Evolutionary conservation across 2,329 filamentous ascomycete species (phyloP).

Genomic region (Clarireedia sp.): DNA sequence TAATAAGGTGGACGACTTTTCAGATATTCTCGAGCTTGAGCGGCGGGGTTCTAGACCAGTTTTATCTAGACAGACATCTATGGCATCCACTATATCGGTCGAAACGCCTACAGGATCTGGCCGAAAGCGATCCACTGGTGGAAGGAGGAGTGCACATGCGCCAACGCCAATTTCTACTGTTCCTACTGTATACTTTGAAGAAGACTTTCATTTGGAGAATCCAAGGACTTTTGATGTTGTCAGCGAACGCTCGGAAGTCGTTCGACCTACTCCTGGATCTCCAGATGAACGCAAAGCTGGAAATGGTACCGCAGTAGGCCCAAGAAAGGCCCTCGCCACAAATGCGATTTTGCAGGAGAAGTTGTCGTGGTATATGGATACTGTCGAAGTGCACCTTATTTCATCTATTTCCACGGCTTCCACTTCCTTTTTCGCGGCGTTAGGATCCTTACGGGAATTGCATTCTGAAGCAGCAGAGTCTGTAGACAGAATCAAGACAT

Average conservation of each 20-base stretch:
- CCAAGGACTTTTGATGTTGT: slow-evolving; percentile 94
- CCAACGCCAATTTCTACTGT: slow-evolving; percentile 88
- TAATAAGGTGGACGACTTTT: slow-evolving; percentile 32
- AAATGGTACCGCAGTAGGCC: slow-evolving; percentile 51
- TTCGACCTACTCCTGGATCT: slow-evolving; percentile 48
- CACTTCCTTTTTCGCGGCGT: slow-evolving; percentile 88
- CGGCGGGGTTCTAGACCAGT: slow-evolving; percentile 19
- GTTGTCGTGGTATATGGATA: slow-evolving; percentile 99
- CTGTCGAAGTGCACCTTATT: slow-evolving; percentile 93
- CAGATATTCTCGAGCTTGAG: slow-evolving; percentile 32
- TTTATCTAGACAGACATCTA: slow-evolving; percentile 33
- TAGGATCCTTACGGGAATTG: slow-evolving; percentile 83
- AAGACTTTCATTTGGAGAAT: slow-evolving; percentile 91
- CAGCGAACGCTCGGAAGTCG: slow-evolving; percentile 92
- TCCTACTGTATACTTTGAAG: slow-evolving; percentile 87
- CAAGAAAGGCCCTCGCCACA: slow-evolving; percentile 82
- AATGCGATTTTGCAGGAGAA: slow-evolving; percentile 98
- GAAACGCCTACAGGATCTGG: slow-evolving; percentile 21
- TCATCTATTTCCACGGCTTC: slow-evolving; percentile 94
- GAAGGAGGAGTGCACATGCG: slow-evolving; percentile 57
- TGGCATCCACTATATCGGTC: slow-evolving; percentile 33
- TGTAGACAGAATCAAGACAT: slow-evolving; percentile 72
- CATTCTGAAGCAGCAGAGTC: slow-evolving; percentile 90
- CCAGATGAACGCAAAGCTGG: slow-evolving; percentile 44
- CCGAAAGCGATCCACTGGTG: slow-evolving; percentile 44